Percentiles rank a stretch among this genome's conserved stretches.
Conservation (phyloP, 2,329 filamentous ascomycete species). For the Fusarium sacchari region DNA sequence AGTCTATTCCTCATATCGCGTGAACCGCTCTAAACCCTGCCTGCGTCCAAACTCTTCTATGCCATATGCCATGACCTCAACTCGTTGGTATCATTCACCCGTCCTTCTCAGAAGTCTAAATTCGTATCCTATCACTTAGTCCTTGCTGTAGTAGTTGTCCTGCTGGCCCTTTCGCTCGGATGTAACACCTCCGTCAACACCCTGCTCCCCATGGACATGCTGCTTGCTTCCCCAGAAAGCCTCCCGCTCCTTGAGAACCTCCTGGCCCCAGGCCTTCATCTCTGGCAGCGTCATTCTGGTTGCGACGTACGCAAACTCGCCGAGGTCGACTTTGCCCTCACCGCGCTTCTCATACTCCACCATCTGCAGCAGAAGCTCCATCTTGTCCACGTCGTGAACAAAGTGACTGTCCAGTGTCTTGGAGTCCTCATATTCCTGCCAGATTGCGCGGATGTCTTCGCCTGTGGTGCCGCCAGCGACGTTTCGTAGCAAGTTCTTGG, state of each 20-base stretch:
- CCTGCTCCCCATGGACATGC: conserved; percentile 59
- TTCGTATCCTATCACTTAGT: conserved; percentile 9
- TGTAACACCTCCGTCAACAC: conserved; percentile 51
- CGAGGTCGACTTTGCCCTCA: conserved; percentile 75
- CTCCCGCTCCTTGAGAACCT: conserved; percentile 80
- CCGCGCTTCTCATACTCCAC: conserved; percentile 88
- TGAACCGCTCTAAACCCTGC: conserved; percentile 7
- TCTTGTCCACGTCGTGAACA: conserved; percentile 97
- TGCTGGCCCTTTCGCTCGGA: conserved; percentile 53
- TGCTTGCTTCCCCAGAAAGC: conserved; percentile 71
- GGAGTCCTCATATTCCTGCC: conserved; percentile 95
- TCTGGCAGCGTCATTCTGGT: conserved; percentile 78
- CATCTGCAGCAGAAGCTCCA: conserved; percentile 95
- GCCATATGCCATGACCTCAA: conserved; percentile 12
- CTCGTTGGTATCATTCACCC: conserved; percentile 29
- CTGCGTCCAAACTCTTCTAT: not conserved
- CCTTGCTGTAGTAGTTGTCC: conserved; percentile 60
- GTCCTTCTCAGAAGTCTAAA: not conserved
- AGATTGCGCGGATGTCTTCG: conserved; percentile 78
- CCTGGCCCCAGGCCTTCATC: conserved; percentile 80
- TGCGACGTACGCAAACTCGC: conserved; percentile 87
- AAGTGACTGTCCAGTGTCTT: conserved; percentile 85
- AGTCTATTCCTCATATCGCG: conserved; percentile 15
- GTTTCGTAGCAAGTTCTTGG: conserved; percentile 74
- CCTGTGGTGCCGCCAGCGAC: conserved; percentile 78